Evolutionary conservation across 192 early-diverging fungal species (phyloP), one percentile per base, ranked within the genome.

Genomic region (Entrophospora sp.): DNA sequence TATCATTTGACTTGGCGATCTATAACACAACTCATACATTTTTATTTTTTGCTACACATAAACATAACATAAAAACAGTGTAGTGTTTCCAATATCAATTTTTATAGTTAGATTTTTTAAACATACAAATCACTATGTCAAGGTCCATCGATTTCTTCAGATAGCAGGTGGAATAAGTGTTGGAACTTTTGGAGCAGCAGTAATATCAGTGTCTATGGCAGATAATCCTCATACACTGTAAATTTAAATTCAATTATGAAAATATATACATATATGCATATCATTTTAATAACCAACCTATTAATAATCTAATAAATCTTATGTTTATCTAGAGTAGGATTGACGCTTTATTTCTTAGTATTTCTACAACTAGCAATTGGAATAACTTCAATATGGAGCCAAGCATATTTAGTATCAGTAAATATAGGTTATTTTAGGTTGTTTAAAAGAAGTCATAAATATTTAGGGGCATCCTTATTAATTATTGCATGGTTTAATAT

Each of bases 71-170:
- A 7, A 2, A 27, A 20, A 22, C 18, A 63, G 61, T 22, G 0
- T 66, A 1, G 22, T 66, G 10, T 66, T 66, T n/a, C 64, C 64
- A 22, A 30, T 36, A 10, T 66, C 64, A 14, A 40, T 66, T 32
- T 66, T 66, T 32, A 30, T 66, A 25, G 64, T 56, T 30, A 49
- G 64, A 5, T 66, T 40, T 35, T 40, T 20, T 10, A 66, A 66
- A 38, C 64, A 66, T 34, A 56, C 38, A 20, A 27, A 42, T 51
- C 37, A 40, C 13, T 60, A 60, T 10, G 16, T 69, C 14, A 65
- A 31, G 24, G n/a, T 69, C 14, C 67, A 69, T 40, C 18, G 64
- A 14, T 8, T 6, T 67, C 13, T 68, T n/a, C 67, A 68, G 20
- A 9, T 68, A 5, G 2, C 45, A 13, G 59, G 58, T 16, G 67